Base-by-base conservation (phyloP, 306 rosid genomes). In the Quercus mongolica region DNA sequence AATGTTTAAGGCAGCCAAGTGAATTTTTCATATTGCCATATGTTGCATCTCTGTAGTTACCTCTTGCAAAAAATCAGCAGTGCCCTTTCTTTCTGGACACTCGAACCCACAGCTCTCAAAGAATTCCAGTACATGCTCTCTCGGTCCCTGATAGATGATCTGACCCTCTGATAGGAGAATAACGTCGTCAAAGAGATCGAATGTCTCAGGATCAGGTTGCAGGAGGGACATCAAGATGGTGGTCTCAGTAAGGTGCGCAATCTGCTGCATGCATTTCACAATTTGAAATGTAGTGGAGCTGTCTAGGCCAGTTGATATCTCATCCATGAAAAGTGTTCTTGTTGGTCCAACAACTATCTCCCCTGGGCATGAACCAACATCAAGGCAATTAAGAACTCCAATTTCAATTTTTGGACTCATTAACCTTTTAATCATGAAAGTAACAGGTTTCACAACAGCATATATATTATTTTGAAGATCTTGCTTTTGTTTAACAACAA, bases 291-390 rank as follows among this genome's bases (percentile, higher is more conserved):
- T 69, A 2, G 73, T 69, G 54, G 73, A 69, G 17, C 73, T 69
- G 73, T 69, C 73, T 4, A 69, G 26, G n/a, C 73, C 73, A 38
- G 73, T 69, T 69, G 73, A 69, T 69, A 69, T 69, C 73, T 69
- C 73, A 69, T 69, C 73, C 73, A 69, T 35, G 55, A 69, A 69
- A 18, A 69, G 18, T 18, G 73, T 38, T n/a, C 38, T 69, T 18
- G 52, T n/a, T 69, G 73, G 73, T 69, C 73, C 73, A 10, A 69
- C 73, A 9, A 69, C 19, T 52, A 69, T 69, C 73, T 69, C 73
- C 73, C 73, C 73, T 69, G 65, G 25, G 6, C 68, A 61, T 63
- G 15, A 26, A 25, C 12, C 41, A 26, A 59, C 69, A 63, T 14
- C 69, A 26, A 28, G 15, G 31, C 21, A n/a, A 58, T 20, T 58